These are phyloP conservation scores for Plasmodium reichenowi DNA, from an alignment of 169 alveolate genomes.

Conservation along the genomic window DNA sequence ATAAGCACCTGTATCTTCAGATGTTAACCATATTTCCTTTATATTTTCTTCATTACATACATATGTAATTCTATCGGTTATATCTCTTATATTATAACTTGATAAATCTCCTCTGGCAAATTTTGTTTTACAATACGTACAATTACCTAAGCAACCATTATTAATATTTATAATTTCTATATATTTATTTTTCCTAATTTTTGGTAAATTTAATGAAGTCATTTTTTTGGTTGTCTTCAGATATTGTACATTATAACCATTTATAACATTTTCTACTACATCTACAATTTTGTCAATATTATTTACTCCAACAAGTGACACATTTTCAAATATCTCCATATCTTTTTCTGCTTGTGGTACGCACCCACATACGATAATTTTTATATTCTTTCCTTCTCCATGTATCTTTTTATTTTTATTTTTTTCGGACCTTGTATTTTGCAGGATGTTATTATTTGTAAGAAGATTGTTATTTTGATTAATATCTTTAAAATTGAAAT, in stretches of 20 bases:
- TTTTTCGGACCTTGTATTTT: background rate
- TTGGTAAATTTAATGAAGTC: slow-evolving; percentile 97
- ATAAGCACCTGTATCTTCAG: slow-evolving; percentile 98
- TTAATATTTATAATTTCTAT: slow-evolving; percentile 92
- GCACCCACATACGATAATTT: slow-evolving; percentile 95
- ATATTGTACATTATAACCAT: slow-evolving; percentile 93
- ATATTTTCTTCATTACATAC: slow-evolving; percentile 93
- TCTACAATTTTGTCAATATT: slow-evolving; percentile 94
- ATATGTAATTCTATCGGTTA: slow-evolving; percentile 90
- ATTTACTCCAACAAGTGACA: slow-evolving; percentile 89
- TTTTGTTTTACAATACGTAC: slow-evolving; percentile 99
- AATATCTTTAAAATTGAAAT: background rate
- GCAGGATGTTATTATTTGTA: background rate
- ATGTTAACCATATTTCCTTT: slow-evolving; percentile 97
- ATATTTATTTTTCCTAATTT: slow-evolving; percentile 95
- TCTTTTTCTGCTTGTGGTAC: slow-evolving; percentile 96
- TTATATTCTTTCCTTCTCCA: slow-evolving; percentile 77
- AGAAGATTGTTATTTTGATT: no score
- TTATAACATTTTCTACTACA: slow-evolving; percentile 96
- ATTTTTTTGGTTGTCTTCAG: slow-evolving; percentile 88
- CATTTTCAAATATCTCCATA: slow-evolving; percentile 78
- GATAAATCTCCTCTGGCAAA: slow-evolving; percentile 97
- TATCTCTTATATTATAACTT: slow-evolving; percentile 93
- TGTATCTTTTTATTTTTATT: background rate
- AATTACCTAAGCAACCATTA: slow-evolving; percentile 98